Conservation (phyloP, 768 basidiomycete genomes). For the Podaxis carcinomalis region DNA sequence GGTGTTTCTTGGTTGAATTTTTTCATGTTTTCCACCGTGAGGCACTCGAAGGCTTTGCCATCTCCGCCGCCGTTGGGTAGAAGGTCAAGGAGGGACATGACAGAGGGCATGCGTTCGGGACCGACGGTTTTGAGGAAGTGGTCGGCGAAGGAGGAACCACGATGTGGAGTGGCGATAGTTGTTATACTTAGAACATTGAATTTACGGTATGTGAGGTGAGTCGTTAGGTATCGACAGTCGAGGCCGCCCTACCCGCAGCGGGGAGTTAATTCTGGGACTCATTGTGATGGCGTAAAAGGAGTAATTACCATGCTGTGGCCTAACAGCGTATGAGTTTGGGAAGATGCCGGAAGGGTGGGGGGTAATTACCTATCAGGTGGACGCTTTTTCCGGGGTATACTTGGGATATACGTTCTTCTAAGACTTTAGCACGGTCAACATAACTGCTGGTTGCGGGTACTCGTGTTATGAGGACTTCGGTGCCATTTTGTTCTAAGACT, state of each 20-base stretch:
- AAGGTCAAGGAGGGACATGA: conserved; percentile 73
- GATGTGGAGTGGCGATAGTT: conserved; percentile 93
- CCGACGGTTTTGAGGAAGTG: conserved; percentile 81
- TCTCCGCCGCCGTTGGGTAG: conserved; percentile 93
- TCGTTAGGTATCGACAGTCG: conserved; percentile 88
- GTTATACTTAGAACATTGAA: conserved; percentile 87
- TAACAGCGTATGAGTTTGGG: conserved; percentile 15
- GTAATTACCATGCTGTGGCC: conserved; percentile 70
- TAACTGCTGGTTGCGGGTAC: conserved; percentile 92
- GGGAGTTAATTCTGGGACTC: not conserved
- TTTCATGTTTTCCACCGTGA: conserved; percentile 83
- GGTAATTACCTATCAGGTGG: conserved; percentile 71
- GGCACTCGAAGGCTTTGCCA: conserved; percentile 87
- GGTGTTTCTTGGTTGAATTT: conserved; percentile 86
- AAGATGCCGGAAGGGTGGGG: not conserved
- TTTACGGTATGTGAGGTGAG: conserved; percentile 65
- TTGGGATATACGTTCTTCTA: conserved; percentile 78
- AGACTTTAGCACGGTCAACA: conserved; percentile 82
- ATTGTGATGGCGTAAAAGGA: not conserved
- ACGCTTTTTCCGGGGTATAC: conserved; percentile 79
- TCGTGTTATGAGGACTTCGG: conserved; percentile 87
- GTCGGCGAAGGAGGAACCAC: conserved; percentile 91
- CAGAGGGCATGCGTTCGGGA: conserved; percentile 57
- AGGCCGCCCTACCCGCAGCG: conserved; percentile 63
- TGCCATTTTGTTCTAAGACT: conserved; percentile 83